phyloP scores from a whole-genome alignment of 495 filamentous ascomycete genomes.

The Cercophora sp. region DNA sequence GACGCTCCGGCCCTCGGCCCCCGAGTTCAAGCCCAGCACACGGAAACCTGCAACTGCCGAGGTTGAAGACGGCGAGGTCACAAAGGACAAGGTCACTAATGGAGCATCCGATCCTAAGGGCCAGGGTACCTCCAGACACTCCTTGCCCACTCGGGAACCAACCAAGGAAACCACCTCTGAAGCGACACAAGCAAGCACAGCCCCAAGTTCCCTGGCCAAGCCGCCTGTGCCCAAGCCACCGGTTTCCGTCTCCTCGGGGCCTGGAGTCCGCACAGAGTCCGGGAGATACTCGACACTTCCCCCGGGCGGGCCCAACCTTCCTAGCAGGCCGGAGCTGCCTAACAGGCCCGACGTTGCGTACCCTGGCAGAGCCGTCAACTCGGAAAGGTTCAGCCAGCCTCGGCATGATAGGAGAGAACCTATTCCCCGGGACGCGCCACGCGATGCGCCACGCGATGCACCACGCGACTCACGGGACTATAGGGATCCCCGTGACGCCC shows the following conservation, averaged over 20 bases:
- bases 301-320: slow-evolving; percentile 30
- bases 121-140: not conserved
- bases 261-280: slow-evolving; percentile 24
- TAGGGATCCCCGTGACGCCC: slow-evolving; percentile 19
- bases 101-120: slow-evolving; percentile 6
- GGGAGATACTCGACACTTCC: slow-evolving; percentile 35
- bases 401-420: slow-evolving; percentile 29
- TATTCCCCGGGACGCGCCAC: too few species aligned
- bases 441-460: too few species aligned
- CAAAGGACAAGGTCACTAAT: slow-evolving; percentile 30
- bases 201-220: too few species aligned
- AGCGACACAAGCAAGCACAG: slow-evolving; percentile 5
- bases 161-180: slow-evolving; percentile 14
- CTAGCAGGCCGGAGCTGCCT: slow-evolving; percentile 37
- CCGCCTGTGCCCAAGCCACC: slow-evolving; percentile 10
- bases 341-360: slow-evolving; percentile 43
- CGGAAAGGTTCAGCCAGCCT: slow-evolving; percentile 35
- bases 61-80: slow-evolving; percentile 77
- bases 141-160: slow-evolving; percentile 7
- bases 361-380: slow-evolving; percentile 29
- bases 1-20: slow-evolving; percentile 38
- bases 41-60: slow-evolving; percentile 44
- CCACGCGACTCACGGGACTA: slow-evolving; percentile 10
- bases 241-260: slow-evolving; percentile 7
- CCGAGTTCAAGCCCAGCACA: slow-evolving; percentile 43